Evolutionary conservation across 371 early-diverging fungal species (phyloP).

Genomic region (Mucor irregularis): DNA sequence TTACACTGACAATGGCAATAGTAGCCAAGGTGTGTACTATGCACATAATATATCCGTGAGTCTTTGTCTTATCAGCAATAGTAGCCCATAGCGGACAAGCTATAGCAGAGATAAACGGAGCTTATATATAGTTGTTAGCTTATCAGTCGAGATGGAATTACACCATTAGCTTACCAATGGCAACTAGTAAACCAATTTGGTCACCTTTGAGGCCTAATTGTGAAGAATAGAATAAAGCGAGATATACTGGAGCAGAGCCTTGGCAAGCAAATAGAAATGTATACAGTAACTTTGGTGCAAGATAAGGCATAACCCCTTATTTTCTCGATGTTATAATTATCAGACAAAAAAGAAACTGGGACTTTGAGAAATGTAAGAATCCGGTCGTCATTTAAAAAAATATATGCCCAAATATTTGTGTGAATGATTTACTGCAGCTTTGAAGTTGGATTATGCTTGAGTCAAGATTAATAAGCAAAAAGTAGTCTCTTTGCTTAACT

Average conservation of each 20-base stretch:
- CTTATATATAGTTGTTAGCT: conserved; percentile 11
- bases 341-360: neutral
- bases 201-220: conserved; percentile 50
- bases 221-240: conserved; percentile 49
- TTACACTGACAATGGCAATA: conserved; percentile 52
- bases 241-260: conserved; percentile 54
- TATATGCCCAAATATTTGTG: too few species aligned
- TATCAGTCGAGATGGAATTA: neutral
- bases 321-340: too few species aligned
- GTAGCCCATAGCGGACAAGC: conserved; percentile 57
- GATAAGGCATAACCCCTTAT: conserved; percentile 42
- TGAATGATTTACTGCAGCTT: too few species aligned
- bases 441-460: too few species aligned
- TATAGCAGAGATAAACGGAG: conserved; percentile 54
- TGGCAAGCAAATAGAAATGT: conserved; percentile 55
- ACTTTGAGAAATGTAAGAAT: too few species aligned
- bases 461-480: too few species aligned
- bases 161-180: conserved; percentile 49
- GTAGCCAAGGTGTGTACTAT: conserved; percentile 53
- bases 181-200: conserved; percentile 53
- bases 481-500: too few species aligned
- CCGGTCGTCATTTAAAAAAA: neutral
- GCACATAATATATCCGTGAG: conserved; percentile 54
- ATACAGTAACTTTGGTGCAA: conserved; percentile 52
- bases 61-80: conserved; percentile 51